Conservation (phyloP, 306 rosid species). For the Castanea sativa region DNA sequence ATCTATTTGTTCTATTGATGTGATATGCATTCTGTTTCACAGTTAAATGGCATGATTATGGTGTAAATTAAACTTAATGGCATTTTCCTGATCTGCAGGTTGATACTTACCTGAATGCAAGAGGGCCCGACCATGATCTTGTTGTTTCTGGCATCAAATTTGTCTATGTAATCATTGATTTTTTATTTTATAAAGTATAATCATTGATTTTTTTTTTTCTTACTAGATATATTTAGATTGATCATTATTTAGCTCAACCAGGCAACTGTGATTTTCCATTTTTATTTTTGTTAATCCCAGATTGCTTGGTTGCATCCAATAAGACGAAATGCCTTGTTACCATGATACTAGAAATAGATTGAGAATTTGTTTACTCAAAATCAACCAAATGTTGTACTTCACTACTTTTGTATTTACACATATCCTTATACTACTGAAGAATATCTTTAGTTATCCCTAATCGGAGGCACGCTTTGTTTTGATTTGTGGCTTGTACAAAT, state of each 20-base stretch:
- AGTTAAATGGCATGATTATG: background rate
- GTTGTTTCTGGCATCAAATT: background rate
- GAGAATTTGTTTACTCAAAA: constrained; percentile 18
- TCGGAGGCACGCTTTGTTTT: background rate
- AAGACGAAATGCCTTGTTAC: constrained; percentile 21
- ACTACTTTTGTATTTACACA: background rate
- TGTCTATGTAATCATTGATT: background rate
- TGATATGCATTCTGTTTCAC: background rate
- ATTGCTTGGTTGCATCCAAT: constrained; percentile 48
- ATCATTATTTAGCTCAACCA: constrained; percentile 36
- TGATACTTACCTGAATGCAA: constrained; percentile 6
- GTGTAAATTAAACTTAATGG: background rate
- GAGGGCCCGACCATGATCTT: background rate
- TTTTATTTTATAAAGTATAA: background rate
- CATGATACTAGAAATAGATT: constrained; percentile 15
- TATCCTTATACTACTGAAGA: background rate
- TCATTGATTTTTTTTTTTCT: background rate
- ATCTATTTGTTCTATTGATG: background rate
- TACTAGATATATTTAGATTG: constrained; percentile 22
- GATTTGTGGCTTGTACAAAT: background rate
- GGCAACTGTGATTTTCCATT: constrained; percentile 35
- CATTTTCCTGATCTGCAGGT: constrained; percentile 31
- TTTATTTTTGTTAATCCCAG: constrained; percentile 38
- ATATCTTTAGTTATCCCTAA: background rate
- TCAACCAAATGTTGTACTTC: constrained; percentile 15